Conservation (phyloP, 768 basidiomycete genomes). For the Suillus subaureus region DNA sequence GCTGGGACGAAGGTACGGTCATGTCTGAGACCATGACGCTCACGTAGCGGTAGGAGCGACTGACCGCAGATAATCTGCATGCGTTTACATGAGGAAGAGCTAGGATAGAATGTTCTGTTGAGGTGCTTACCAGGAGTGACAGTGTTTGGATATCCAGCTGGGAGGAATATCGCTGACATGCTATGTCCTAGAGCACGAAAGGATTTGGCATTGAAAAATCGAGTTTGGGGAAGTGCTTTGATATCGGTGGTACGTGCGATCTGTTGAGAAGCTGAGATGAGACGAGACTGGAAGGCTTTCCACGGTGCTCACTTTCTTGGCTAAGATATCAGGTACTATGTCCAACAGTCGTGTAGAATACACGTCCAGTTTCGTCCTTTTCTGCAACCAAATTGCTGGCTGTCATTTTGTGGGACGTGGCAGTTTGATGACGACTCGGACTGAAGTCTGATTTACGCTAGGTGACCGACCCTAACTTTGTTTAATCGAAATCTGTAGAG, state of each 20-base stretch:
- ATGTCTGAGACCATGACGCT: constrained; percentile 12
- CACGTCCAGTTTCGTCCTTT: constrained; percentile 3
- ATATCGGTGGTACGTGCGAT: not conserved
- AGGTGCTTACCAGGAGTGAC: constrained; percentile 56
- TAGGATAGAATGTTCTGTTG: not conserved
- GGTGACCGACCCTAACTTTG: not conserved
- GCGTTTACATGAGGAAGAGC: constrained; percentile 2
- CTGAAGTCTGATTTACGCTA: not conserved
- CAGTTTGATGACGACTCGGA: not conserved
- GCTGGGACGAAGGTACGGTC: constrained; percentile 34
- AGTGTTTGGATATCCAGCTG: constrained; percentile 60
- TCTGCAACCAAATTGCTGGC: not conserved
- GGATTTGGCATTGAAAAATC: not conserved
- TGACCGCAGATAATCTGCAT: constrained; percentile 55
- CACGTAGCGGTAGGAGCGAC: constrained; percentile 17
- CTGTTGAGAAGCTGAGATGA: not conserved
- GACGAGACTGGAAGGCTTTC: not conserved
- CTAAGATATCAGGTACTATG: not conserved
- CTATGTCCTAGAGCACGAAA: not conserved
- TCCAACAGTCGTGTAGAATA: constrained; percentile 1
- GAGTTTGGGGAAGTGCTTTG: not conserved
- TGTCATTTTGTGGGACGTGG: not conserved
- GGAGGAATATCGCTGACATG: constrained; percentile 47
- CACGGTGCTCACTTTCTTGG: not conserved
- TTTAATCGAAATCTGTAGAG: not conserved